phyloP scores from a whole-genome alignment of 306 rosid genomes.

The Cicer judaicum region DNA sequence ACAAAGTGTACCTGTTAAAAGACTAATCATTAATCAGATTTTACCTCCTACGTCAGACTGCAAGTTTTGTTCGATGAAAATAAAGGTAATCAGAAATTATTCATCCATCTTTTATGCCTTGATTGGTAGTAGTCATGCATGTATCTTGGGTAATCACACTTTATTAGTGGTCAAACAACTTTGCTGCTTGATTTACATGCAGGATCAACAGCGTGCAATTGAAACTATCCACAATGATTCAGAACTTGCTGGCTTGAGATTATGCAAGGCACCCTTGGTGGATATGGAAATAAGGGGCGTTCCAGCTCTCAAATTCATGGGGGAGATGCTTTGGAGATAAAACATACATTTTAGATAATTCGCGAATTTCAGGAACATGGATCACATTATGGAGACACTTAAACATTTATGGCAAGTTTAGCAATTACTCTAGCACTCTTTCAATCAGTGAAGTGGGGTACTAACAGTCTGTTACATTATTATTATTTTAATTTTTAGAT shows the following conservation, averaged over 20 bases:
- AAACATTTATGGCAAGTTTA: background rate
- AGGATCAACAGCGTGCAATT: conserved; percentile 80
- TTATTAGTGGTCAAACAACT: conserved; percentile 15
- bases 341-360: background rate
- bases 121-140: background rate
- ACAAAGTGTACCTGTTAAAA: conserved; percentile 71
- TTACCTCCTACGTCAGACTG: conserved; percentile 77
- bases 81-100: conserved; percentile 59
- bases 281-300: conserved; percentile 88
- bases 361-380: conserved; percentile 5
- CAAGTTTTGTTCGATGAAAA: conserved; percentile 82
- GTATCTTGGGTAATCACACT: background rate
- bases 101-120: conserved; percentile 19
- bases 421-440: conserved; percentile 2
- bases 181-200: conserved; percentile 30
- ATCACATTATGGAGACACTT: background rate
- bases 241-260: conserved; percentile 62
- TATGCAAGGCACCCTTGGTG: conserved; percentile 77
- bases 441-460: background rate
- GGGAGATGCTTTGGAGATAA: conserved; percentile 76
- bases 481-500: background rate
- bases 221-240: conserved; percentile 66
- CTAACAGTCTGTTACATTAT: conserved; percentile 6
- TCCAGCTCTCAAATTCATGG: conserved; percentile 79
- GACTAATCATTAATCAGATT: conserved; percentile 80